These are phyloP conservation scores for Pseudonectria buxi DNA, from an alignment of 2,329 filamentous ascomycete genomes.

Conservation along the genomic window DNA sequence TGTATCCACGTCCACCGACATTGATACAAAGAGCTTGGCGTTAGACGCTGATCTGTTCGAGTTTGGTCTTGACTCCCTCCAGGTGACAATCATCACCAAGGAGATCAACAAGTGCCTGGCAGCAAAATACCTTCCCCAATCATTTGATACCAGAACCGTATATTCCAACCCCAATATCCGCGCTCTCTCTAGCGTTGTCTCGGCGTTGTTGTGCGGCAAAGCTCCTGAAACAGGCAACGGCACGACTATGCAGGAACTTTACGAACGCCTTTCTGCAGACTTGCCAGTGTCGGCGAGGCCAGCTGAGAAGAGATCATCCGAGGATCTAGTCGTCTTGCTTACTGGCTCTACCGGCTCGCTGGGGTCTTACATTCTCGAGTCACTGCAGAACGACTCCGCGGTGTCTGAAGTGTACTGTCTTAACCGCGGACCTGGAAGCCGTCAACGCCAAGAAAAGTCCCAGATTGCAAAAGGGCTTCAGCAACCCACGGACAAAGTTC, in stretches of 20 bases:
- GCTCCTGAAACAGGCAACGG: too few species aligned
- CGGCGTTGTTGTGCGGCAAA: too few species aligned
- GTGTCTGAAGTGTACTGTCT: slow-evolving; percentile 1
- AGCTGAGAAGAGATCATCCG: background rate
- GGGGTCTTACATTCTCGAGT: slow-evolving; percentile 60
- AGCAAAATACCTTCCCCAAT: too few species aligned
- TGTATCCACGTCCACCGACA: too few species aligned
- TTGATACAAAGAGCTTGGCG: too few species aligned
- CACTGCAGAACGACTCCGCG: background rate
- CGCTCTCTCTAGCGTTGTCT: too few species aligned
- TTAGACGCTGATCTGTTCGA: too few species aligned
- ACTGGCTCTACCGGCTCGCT: slow-evolving; percentile 84
- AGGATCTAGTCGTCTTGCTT: slow-evolving; percentile 47
- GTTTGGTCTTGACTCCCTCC: background rate
- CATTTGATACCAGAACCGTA: too few species aligned
- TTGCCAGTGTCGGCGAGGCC: background rate
- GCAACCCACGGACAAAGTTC: background rate
- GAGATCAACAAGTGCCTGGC: too few species aligned
- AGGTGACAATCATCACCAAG: background rate
- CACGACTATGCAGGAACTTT: too few species aligned
- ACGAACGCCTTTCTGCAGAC: too few species aligned
- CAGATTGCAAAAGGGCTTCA: background rate
- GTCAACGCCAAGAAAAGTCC: background rate
- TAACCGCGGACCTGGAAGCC: background rate
- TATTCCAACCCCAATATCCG: too few species aligned